Percentiles rank a stretch among this genome's conserved stretches.
phyloP scores from a whole-genome alignment of 306 rosid species.

The Rosa multiflora region DNA sequence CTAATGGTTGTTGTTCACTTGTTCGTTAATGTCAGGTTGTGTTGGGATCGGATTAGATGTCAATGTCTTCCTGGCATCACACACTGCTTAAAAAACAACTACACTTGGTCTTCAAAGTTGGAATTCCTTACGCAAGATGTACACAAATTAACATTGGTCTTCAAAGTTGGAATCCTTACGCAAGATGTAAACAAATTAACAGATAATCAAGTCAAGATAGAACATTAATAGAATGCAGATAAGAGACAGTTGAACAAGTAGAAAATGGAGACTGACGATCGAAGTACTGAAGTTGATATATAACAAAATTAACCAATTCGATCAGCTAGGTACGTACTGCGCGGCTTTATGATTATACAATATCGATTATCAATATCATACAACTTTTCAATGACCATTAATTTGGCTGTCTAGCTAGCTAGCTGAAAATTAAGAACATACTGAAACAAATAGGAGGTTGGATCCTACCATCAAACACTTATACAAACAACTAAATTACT shows the following conservation, averaged over 20 bases:
- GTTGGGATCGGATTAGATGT: not conserved
- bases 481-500: too few species aligned
- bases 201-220: not conserved
- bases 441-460: too few species aligned
- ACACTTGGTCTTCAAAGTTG: not conserved
- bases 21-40: not conserved
- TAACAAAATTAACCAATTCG: not conserved
- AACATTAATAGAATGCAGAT: not conserved
- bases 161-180: not conserved
- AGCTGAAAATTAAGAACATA: too few species aligned
- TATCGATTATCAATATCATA: too few species aligned
- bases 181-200: not conserved
- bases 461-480: too few species aligned
- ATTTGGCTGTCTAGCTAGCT: too few species aligned
- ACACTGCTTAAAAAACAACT: not conserved
- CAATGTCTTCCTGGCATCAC: not conserved
- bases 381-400: too few species aligned
- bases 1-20: not conserved
- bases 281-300: constrained; percentile 4
- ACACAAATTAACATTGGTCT: not conserved
- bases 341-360: too few species aligned
- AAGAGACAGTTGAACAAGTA: not conserved
- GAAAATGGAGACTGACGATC: not conserved
- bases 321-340: not conserved
- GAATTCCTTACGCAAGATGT: not conserved